Base-by-base conservation (phyloP, 805 yeast species). In the Hanseniaspora clermontiae region DNA sequence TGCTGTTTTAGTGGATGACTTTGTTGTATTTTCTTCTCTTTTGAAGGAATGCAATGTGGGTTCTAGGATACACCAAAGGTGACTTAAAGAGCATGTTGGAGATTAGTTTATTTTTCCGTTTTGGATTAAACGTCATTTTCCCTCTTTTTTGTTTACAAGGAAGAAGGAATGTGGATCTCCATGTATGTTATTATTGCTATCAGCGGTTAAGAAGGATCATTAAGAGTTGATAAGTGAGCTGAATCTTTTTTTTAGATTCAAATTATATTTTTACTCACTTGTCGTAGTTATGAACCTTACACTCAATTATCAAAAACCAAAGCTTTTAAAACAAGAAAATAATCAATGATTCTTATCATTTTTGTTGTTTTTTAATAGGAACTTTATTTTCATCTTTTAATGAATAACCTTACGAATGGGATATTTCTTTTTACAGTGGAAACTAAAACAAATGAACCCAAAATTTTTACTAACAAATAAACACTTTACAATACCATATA, bases 281-380 rank as follows among this genome's bases (percentile, higher is more conserved):
- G 80, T 87, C 95, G 87, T 88, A 87, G 95, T 86, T 83, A 81
- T 81, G 88, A 83, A 73, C 77, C 87, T 80, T 77, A 89, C 93
- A 89, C 14, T 5, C 27, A 24, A 24, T 5, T 24, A 24, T 14
- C 12, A n/a, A 31, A 15, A 7, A 37, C 27, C n/a, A 15, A 27
- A 27, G 29, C n/a, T 5, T n/a, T 14, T 29, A 19, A 39, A 29
- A 29, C 3, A 15, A 29, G 37, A 4, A 11, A 11, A 11, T 10
- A 34, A n/a, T 19, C n/a, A 53, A 17, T 31, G 20, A 31, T 39
- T 14, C 19, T 2, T 14, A 39, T 31, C 40, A 24, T 24, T 24
- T 24, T 24, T 24, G n/a, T 24, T 24, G 27, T 3, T 24, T 24
- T 24, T 24, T 24, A 3, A 24, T 24, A 24, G 8, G 17, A 24